These are phyloP conservation scores for Globisporangium iwayamae DNA, from an alignment of 352 stramenopile genomes.

Conservation along the genomic window DNA sequence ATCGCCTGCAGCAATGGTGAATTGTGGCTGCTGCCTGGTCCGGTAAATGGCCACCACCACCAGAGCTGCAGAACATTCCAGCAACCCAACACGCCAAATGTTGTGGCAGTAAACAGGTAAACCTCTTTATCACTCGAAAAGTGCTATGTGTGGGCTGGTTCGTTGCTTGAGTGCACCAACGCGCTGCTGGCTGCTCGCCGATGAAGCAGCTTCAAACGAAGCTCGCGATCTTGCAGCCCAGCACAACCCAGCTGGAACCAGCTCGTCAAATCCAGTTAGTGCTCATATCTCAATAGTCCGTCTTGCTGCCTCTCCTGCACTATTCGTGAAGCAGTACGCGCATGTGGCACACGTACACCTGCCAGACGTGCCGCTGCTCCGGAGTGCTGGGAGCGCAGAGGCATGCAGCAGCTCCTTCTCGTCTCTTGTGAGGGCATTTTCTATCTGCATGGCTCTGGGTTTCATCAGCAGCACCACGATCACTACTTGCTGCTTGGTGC, in stretches of 20 bases:
- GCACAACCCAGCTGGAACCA: no score
- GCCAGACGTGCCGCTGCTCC: constrained; percentile 21
- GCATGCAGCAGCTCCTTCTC: constrained; percentile 20
- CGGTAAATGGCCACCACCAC: background rate
- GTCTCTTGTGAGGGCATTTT: constrained; percentile 22
- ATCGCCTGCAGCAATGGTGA: background rate
- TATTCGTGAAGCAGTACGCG: constrained; percentile 13
- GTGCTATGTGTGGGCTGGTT: background rate
- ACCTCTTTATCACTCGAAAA: background rate
- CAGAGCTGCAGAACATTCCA: background rate
- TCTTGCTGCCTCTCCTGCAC: background rate
- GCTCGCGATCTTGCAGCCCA: no score
- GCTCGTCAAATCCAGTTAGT: no score
- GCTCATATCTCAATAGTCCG: no score
- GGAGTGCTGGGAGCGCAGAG: constrained; percentile 9
- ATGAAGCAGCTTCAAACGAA: no score
- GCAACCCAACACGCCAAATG: background rate
- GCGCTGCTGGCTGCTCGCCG: no score
- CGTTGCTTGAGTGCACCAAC: background rate
- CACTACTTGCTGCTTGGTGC: constrained; percentile 11
- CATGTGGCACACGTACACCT: constrained; percentile 25
- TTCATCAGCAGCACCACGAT: constrained; percentile 45
- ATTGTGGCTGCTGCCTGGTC: background rate
- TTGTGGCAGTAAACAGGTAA: background rate
- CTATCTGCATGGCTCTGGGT: constrained; percentile 26